Evolutionary conservation across 2,329 filamentous ascomycete genomes (phyloP), one percentile per base, ranked within the genome.

Genomic region (Pochonia chlamydosporia): DNA sequence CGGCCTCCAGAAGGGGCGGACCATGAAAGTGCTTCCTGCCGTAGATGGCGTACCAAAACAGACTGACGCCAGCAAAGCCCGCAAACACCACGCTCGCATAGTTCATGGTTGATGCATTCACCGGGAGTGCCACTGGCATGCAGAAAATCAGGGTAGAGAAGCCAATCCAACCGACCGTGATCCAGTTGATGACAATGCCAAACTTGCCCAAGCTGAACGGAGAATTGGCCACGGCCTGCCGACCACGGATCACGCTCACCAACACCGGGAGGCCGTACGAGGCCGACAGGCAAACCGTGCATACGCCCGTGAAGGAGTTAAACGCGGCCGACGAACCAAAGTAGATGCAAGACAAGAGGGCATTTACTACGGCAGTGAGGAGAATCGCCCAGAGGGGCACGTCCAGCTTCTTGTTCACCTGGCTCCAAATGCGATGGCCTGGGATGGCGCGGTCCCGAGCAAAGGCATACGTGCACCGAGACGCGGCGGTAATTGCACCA

Each of bases 261-360:
- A 89, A 66, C 46, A 91, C 88, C 0, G 87, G 87, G 14, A 89
- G 74, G 13, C 83, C 85, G 62, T 91, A 91, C 0, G 84, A 88
- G 4, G 82, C 81, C 0, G 81, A 85, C 0, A 91, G 76, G 54
- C 85, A 89, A 60, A 91, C 89, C 4, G 86, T 90, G 1, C 86
- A 87, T 1, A 89, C 85, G 24, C 86, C 85, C 0, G 86, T 90
- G 64, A 91, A 90, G 9, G 81, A 84, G 70, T 85, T 86, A 70
- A 91, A 91, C 0, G 87, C 87, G 0, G 85, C 84, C 0, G 79
- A 78, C 1, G 82, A 87, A 9, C 87, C 87, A 53, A 91, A 89
- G 68, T 88, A 91, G 63, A 91, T 89, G 54, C 87, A 74, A 0
- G 86, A 87, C 0, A 91, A 74, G 10, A 90, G 67, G 54, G 81